These are phyloP conservation scores for Cryoendolithus antarcticus DNA, from an alignment of 2,329 filamentous ascomycete genomes.

Conservation along the genomic window DNA sequence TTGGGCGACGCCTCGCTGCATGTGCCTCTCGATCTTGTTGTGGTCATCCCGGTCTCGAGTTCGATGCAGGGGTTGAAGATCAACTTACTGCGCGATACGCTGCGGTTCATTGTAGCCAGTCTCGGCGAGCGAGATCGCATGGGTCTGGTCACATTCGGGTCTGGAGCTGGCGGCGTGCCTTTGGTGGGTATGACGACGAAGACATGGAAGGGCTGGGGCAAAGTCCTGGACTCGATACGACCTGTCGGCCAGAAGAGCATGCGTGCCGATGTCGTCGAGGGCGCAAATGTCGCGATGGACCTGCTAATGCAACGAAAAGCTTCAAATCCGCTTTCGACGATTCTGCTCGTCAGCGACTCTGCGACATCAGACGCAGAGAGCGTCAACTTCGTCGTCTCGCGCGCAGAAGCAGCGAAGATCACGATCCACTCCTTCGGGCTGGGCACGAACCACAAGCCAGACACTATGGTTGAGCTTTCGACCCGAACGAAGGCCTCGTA, in stretches of 20 bases:
- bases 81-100: constrained; percentile 77
- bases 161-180: constrained; percentile 81
- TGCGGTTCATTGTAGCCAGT: constrained; percentile 81
- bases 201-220: constrained; percentile 82
- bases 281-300: constrained; percentile 97
- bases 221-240: constrained; percentile 73
- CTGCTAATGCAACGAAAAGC: constrained; percentile 95
- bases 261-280: constrained; percentile 91
- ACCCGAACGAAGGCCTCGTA: constrained; percentile 93
- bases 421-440: constrained; percentile 93
- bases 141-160: constrained; percentile 94
- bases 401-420: constrained; percentile 96
- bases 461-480: constrained; percentile 96
- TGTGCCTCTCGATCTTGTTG: constrained; percentile 86
- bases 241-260: constrained; percentile 95
- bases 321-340: constrained; percentile 87
- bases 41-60: constrained; percentile 92
- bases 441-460: constrained; percentile 92
- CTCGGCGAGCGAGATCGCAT: constrained; percentile 90
- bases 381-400: constrained; percentile 92
- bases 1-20: constrained; percentile 49
- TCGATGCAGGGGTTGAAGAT: constrained; percentile 99
- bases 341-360: constrained; percentile 93
- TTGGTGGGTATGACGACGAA: constrained; percentile 98
- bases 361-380: constrained; percentile 89